Base-by-base conservation (phyloP, 495 filamentous ascomycete species). In the Aspergillus sparsus region DNA sequence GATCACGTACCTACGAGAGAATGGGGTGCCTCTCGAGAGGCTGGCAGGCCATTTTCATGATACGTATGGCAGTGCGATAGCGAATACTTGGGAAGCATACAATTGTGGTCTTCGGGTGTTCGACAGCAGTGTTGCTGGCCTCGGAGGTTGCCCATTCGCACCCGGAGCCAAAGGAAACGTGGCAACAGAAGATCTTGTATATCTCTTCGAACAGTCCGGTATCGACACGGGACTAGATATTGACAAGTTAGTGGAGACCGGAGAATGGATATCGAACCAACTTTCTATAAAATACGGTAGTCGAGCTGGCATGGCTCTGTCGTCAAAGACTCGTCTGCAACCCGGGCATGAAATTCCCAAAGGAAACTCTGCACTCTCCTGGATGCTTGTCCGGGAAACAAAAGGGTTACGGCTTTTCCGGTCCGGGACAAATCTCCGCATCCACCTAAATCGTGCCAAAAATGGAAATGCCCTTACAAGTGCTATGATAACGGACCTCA, bases 31-130 rank as follows among this genome's bases (percentile, higher is more conserved):
- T 0, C 41, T 67, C 0, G 33, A 52, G 0, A 61, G 55, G 15
- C 63, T 81, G 0, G 78, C 78, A 0, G 76, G 75, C 12, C 78
- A 81, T 57, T 81, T 80, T 55, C 78, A 81, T 46, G 77, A 81
- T 55, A 81, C 76, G 0, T 76, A 79, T 49, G 76, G 77, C 8
- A 71, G 75, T 54, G 78, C 69, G 1, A 63, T 75, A 3, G 72
- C 73, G 16, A 81, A 81, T 55, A 72, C 74, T 13, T 71, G 77
- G 64, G 73, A 74, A 54, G 71, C 73, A 7, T 81, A 78, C 55
- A 58, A 59, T 0, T 68, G 71, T 47, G 78, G 77, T 5, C 54
- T 81, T 1, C 67, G 71, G 6, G 71, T 74, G 0, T 81, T 81
- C 44, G 78, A 81, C 55, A 74, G 73, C 37, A 79, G 75, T 44